phyloP scores from a whole-genome alignment of 1,284 basidiomycete genomes.

The Irpex rosettiformis region DNA sequence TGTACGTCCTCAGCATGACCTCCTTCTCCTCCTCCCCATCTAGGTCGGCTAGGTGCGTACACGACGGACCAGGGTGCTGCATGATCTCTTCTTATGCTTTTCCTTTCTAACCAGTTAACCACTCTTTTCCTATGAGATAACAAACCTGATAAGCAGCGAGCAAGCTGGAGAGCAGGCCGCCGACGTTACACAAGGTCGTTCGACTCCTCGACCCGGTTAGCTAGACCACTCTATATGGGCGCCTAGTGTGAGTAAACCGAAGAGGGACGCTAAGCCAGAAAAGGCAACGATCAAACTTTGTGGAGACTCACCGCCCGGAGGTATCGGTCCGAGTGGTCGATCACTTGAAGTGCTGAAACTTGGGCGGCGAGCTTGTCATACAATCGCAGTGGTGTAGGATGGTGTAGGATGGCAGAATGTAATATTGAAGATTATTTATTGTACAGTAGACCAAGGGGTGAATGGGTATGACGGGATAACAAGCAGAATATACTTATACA shows the following conservation, averaged over 20 bases:
- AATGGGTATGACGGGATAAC: too few species aligned
- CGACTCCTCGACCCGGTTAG: neutral
- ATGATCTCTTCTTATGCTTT: neutral
- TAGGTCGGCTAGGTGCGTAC: slow-evolving; percentile 13
- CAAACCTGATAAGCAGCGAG: too few species aligned
- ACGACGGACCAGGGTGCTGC: neutral
- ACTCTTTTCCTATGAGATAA: neutral
- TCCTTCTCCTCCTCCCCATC: slow-evolving; percentile 24
- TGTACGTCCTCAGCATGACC: slow-evolving; percentile 34
- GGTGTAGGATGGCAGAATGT: too few species aligned
- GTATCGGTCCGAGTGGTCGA: neutral
- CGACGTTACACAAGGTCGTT: neutral
- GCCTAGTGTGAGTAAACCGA: neutral
- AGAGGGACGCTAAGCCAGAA: neutral
- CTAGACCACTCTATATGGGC: neutral
- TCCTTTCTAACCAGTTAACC: neutral
- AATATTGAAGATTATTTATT: too few species aligned
- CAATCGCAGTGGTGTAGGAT: too few species aligned
- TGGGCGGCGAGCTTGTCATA: too few species aligned
- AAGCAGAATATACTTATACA: too few species aligned
- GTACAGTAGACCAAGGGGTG: too few species aligned
- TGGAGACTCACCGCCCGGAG: too few species aligned
- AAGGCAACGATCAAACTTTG: neutral
- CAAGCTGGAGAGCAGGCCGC: neutral
- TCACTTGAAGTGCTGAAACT: too few species aligned